Evolutionary conservation across 768 basidiomycete genomes (phyloP).

Genomic region (Lactarius akahatsu): DNA sequence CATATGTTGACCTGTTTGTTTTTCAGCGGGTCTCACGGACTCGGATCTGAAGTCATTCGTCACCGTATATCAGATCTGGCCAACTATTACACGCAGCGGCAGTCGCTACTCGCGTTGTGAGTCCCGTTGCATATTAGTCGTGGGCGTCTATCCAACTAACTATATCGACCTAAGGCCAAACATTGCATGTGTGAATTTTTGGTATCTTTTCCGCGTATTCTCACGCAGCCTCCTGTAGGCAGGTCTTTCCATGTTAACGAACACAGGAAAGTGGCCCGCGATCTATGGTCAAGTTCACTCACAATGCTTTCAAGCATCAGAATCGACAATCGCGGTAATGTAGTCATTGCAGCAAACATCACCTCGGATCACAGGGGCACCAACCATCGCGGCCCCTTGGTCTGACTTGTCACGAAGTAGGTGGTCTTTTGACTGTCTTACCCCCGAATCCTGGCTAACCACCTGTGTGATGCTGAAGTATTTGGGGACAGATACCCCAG

Average conservation of each 20-base stretch:
- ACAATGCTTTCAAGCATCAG: constrained; percentile 14
- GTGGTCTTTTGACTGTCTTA: not conserved
- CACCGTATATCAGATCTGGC: constrained; percentile 6
- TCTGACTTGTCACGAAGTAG: constrained; percentile 23
- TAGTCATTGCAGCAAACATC: constrained; percentile 18
- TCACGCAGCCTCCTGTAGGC: not conserved
- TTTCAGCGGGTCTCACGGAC: constrained; percentile 5
- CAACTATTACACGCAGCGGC: constrained; percentile 17
- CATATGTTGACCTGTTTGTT: not conserved
- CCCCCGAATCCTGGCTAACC: not conserved
- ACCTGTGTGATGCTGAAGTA: not conserved
- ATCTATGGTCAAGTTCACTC: constrained; percentile 15
- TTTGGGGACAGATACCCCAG: constrained; percentile 18
- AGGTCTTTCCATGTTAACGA: constrained; percentile 15
- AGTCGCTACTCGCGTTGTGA: constrained; percentile 17
- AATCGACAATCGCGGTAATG: constrained; percentile 16
- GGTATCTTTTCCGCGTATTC: not conserved
- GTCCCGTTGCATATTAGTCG: not conserved
- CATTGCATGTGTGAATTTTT: constrained; percentile 3
- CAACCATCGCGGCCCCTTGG: constrained; percentile 20
- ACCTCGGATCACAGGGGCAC: constrained; percentile 2
- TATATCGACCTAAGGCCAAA: constrained; percentile 1
- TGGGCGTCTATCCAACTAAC: not conserved
- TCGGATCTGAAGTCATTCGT: constrained; percentile 15
- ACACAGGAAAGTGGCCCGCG: constrained; percentile 15